Conservation (phyloP, 352 stramenopile genomes). For the Albugo laibachii region DNA sequence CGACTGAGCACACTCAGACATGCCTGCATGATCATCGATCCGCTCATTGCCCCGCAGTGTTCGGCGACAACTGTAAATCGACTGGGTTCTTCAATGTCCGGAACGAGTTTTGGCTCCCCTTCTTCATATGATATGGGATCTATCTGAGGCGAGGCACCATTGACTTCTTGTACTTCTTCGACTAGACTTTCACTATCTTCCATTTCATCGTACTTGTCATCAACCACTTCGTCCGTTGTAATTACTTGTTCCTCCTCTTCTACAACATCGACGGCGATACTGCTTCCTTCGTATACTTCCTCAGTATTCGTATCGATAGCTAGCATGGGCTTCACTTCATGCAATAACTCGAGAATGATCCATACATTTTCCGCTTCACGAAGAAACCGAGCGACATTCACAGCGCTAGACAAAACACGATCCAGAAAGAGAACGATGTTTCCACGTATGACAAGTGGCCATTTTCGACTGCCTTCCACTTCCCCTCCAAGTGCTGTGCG, state of each 20-base stretch:
- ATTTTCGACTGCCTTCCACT: conserved; percentile 5
- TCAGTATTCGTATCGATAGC: conserved; percentile 35
- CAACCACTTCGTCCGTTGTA: conserved; percentile 15
- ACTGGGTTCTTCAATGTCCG: conserved; percentile 13
- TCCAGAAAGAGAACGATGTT: conserved; percentile 74
- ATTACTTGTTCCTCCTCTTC: conserved; percentile 30
- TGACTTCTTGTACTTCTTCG: neutral
- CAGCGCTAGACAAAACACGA: conserved; percentile 51
- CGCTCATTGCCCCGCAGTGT: conserved; percentile 57
- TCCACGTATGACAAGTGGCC: conserved; percentile 54
- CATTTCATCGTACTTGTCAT: conserved; percentile 38
- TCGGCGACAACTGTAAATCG: conserved; percentile 58
- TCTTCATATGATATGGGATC: neutral
- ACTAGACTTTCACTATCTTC: conserved; percentile 8
- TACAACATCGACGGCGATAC: conserved; percentile 10
- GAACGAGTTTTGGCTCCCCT: neutral
- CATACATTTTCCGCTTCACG: conserved; percentile 47
- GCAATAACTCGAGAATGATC: conserved; percentile 54
- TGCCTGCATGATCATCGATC: conserved; percentile 77
- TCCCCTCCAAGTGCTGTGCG: too few relatives aligned
- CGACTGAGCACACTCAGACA: conserved; percentile 66
- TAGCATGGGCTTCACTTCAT: conserved; percentile 54
- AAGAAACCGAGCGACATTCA: conserved; percentile 64
- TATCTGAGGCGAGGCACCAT: neutral
- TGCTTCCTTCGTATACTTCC: conserved; percentile 35